Conservation (phyloP, 345 rosid species). For the Populus ilicifolia region DNA sequence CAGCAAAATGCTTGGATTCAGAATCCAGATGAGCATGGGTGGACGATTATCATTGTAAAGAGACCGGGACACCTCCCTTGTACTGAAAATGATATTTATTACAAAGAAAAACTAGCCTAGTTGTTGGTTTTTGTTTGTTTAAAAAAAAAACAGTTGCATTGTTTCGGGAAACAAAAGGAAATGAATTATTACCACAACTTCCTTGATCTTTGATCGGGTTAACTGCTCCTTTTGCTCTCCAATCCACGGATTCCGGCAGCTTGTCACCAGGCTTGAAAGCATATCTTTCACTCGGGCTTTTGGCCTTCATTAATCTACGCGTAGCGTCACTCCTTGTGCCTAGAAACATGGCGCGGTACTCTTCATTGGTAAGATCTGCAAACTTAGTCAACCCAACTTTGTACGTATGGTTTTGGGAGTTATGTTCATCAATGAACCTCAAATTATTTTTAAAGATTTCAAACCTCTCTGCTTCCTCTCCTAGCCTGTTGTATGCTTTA, state of each 20-base stretch:
- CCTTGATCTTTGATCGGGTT: conserved; percentile 26
- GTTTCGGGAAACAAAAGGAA: no score
- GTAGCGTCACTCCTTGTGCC: conserved; percentile 11
- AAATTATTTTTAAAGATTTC: conserved; percentile 21
- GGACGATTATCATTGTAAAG: neutral
- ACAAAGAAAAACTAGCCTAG: neutral
- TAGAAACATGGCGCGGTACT: conserved; percentile 19
- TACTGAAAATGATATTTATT: neutral
- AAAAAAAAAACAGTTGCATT: neutral
- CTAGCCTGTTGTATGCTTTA: conserved; percentile 5
- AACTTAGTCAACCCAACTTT: conserved; percentile 22
- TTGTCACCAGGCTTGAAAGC: conserved; percentile 6
- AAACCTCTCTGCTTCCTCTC: conserved; percentile 13
- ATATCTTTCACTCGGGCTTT: conserved; percentile 16
- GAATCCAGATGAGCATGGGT: neutral
- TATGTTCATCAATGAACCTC: conserved; percentile 23
- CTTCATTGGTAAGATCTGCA: conserved; percentile 22
- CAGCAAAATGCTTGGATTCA: neutral
- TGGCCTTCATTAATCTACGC: conserved; percentile 11
- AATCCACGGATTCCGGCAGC: conserved; percentile 17
- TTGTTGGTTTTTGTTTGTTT: neutral
- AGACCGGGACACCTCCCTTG: neutral
- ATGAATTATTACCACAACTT: conserved; percentile 17
- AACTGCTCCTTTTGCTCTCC: conserved; percentile 17
- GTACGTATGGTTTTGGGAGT: conserved; percentile 18